phyloP scores from a whole-genome alignment of 495 filamentous ascomycete genomes.

The Physcia stellaris region DNA sequence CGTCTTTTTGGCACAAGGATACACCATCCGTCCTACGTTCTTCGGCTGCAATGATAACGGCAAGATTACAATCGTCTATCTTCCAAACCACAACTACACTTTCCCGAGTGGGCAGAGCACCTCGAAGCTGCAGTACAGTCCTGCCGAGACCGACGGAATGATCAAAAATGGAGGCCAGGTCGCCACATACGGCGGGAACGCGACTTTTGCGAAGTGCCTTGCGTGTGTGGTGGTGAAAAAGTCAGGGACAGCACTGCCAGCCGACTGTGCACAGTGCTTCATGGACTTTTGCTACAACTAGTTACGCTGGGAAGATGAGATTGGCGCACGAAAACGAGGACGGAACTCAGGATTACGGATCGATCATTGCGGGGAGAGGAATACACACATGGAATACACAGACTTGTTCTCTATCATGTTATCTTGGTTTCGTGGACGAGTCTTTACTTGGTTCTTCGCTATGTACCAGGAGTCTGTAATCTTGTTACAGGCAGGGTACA shows the following conservation, averaged over 20 bases:
- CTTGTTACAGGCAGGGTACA: too few relatives aligned
- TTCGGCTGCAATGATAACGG: slow-evolving; percentile 28
- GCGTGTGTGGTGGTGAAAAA: slow-evolving; percentile 29
- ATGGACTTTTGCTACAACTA: slow-evolving; percentile 20
- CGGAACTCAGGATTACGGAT: too few relatives aligned
- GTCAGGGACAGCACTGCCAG: slow-evolving; percentile 17
- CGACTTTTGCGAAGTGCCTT: slow-evolving; percentile 24
- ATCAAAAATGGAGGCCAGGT: slow-evolving; percentile 27
- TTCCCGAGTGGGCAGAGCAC: slow-evolving; percentile 22
- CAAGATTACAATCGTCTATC: slow-evolving; percentile 26
- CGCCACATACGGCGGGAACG: slow-evolving; percentile 18
- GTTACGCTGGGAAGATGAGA: too few relatives aligned
- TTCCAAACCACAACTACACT: slow-evolving; percentile 28
- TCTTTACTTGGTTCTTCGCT: too few relatives aligned
- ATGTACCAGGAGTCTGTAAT: too few relatives aligned
- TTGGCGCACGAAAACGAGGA: too few relatives aligned
- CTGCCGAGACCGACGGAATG: slow-evolving; percentile 25
- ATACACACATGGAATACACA: too few relatives aligned
- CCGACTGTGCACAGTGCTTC: slow-evolving; percentile 27
- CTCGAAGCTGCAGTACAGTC: slow-evolving; percentile 21
- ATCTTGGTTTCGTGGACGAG: too few relatives aligned
- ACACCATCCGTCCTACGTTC: slow-evolving; percentile 29
- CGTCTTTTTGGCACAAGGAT: slow-evolving; percentile 22
- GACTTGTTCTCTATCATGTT: too few relatives aligned
- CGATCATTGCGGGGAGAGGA: too few relatives aligned